A percentile compares a stretch with the other conserved stretches of the same genome.
Evolutionary conservation across 768 basidiomycete species (phyloP).

Genomic region (Boletus eberwhitei): DNA sequence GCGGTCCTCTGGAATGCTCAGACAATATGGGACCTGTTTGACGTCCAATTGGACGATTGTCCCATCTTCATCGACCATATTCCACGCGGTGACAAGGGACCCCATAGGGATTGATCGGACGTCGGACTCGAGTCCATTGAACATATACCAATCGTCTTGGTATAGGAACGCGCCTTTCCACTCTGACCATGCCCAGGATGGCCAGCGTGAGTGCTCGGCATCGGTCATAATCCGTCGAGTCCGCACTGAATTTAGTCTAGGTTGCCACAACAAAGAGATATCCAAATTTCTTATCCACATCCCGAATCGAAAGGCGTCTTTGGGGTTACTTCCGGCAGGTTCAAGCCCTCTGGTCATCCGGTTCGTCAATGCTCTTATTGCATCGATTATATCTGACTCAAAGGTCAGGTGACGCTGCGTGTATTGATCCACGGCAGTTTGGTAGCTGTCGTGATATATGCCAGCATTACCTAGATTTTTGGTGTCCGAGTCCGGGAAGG

Average conservation of each 20-base stretch:
- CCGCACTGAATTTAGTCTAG: conserved; percentile 7
- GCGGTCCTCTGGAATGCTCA: not conserved
- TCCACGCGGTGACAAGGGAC: conserved; percentile 19
- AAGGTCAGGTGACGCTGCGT: conserved; percentile 10
- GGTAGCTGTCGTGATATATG: not conserved
- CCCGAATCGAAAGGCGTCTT: not conserved
- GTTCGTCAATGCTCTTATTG: conserved; percentile 4
- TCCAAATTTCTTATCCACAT: conserved; percentile 10
- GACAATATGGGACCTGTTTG: not conserved
- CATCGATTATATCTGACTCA: conserved; percentile 14
- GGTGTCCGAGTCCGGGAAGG: not conserved
- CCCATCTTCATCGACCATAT: conserved; percentile 12
- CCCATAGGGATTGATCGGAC: conserved; percentile 7
- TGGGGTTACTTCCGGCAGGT: not conserved
- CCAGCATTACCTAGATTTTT: too few species aligned
- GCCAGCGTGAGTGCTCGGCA: conserved; percentile 3
- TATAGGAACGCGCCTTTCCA: conserved; percentile 22
- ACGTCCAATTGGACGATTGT: conserved; percentile 13
- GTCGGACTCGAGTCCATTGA: not conserved
- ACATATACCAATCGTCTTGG: not conserved
- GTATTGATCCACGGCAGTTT: conserved; percentile 8
- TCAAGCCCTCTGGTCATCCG: not conserved
- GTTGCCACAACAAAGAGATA: conserved; percentile 22
- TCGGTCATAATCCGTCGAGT: conserved; percentile 4
- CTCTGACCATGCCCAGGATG: conserved; percentile 28